Evolutionary conservation across 371 early-diverging fungal genomes (phyloP), one percentile per base, ranked within the genome.

Genomic region (Rhizopus sp.): DNA sequence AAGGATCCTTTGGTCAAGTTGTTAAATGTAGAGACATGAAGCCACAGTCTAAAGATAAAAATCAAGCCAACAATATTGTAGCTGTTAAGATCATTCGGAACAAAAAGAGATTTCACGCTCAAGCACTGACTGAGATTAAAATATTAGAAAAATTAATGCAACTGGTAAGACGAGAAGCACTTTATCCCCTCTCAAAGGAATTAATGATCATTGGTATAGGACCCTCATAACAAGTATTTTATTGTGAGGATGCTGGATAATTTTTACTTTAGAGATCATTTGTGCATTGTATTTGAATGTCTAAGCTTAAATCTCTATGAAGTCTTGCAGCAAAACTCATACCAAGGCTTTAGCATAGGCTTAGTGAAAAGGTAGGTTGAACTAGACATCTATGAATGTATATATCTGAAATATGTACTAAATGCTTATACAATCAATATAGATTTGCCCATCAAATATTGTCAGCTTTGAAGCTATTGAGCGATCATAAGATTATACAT

Each of bases 231-330:
- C 57, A 84, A 83, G 45, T 84, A 90, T 63, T 85, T 90, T 66
- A 82, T 89, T 53, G 83, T 98, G 40, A 89, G 93, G 48, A 91
- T 98, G 85, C 73, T 84, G 5, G 96, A 94, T 46, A 85, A 87
- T 57, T 99, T 99, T 75, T 86, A 89, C 57, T 98, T 95, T 74
- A 87, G 95, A 37, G 86, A 86, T 44, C 99, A 99, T 77, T 71
- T 99, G 50, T 98, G 99, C 66, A 93, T 99, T 62, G 93, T 93
- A 3, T 89, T 91, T 64, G 99, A 99, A 78, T 86, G 96, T 42
- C 81, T 99, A 39, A 92, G 92, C 23, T 86, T 93, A 53, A 99
- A 98, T 68, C 74, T 99, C 47, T 99, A 98, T 80, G 99, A 99
- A 64, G 91, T 95, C 66, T 82, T 97, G 47, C 96, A 96, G 78